A percentile compares a stretch with the other conserved stretches of the same genome.
Conservation (phyloP, 1,139 yeast genomes). For the Yamadazyma aaseri region DNA sequence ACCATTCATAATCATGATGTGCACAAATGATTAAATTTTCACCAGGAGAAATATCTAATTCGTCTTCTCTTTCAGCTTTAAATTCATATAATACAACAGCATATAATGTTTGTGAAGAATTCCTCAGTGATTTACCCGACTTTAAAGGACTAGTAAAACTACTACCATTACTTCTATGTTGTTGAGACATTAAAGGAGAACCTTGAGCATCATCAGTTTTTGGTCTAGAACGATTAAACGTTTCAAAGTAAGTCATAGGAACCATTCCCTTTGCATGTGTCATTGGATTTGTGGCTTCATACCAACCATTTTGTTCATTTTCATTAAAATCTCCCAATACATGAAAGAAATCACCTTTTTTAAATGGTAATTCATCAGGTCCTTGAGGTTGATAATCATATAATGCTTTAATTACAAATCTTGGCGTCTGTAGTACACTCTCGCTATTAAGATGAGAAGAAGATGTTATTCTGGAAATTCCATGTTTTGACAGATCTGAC, state of each 20-base stretch:
- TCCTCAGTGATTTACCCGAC: conserved; percentile 11
- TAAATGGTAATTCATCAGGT: conserved; percentile 76
- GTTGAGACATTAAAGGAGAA: conserved; percentile 5
- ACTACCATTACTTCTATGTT: conserved; percentile 1
- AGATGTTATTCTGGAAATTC: conserved; percentile 34
- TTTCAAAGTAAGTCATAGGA: conserved; percentile 81
- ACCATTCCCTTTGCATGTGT: conserved; percentile 80
- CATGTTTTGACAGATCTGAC: conserved; percentile 31
- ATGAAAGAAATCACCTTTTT: conserved; percentile 85
- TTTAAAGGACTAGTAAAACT: conserved; percentile 3
- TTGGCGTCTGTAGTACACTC: conserved; percentile 52
- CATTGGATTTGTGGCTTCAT: conserved; percentile 86
- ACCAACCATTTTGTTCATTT: conserved; percentile 61
- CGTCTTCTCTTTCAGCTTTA: conserved; percentile 86
- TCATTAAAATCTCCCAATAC: conserved; percentile 60
- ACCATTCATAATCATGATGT: conserved; percentile 95
- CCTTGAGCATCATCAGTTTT: conserved; percentile 14
- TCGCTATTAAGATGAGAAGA: conserved; percentile 14
- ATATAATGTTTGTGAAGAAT: conserved; percentile 38
- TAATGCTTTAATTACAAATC: conserved; percentile 80
- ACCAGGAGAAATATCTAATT: conserved; percentile 78
- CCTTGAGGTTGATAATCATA: conserved; percentile 78
- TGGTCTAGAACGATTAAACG: conserved; percentile 60
- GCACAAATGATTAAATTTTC: conserved; percentile 93
- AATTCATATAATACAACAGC: conserved; percentile 70